Base-by-base conservation (phyloP, 176 grass and related monocot species). In the Pharus latifolius region DNA sequence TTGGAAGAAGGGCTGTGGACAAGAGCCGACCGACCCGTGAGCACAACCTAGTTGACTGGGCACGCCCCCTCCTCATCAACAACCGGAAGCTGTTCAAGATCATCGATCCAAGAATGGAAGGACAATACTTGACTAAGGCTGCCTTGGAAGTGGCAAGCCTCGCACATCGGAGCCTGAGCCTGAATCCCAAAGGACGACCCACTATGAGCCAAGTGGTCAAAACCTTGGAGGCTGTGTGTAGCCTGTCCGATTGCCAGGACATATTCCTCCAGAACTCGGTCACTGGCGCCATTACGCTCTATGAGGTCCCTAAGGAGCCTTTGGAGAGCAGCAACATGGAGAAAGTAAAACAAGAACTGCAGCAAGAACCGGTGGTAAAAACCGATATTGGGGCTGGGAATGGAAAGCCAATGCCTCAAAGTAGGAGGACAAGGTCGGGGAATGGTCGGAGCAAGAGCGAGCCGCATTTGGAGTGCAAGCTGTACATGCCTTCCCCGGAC, bases 31-130 rank as follows among this genome's bases (percentile, higher is more conserved):
- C 86, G 0, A 87, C 49, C 52, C 86, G 87, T 41, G 86, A 91
- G 27, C 94, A 93, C 52, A 93, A 98, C 67, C 78, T 98, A 20
- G 90, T 98, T 41, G 94, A 93, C 56, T 98, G 94, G 94, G 83
- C 89, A 77, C 89, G 94, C 5, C 89, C 94, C 9, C 82, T 98
- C 26, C 85, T 98, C 3, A 81, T 98, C 18, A 89, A 92, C 64
- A 90, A 82, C 49, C 70, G 90, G 59, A 93, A 91, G 63, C 66
- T 98, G 5, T 90, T 98, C 56, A 83, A 75, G 48, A 93, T 93
- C 79, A 93, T 93, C 3, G 94, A 98, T 38, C 94, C 87, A 40
- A 87, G 94, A 80, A 88, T 98, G 81, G 87, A 93, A 79, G 84
- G 87, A 11, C 89, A 98, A 8, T 98, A 98, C 75, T 93, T 87